phyloP scores from a whole-genome alignment of 139 green algal species.

The Auxenochlorella protothecoides region DNA sequence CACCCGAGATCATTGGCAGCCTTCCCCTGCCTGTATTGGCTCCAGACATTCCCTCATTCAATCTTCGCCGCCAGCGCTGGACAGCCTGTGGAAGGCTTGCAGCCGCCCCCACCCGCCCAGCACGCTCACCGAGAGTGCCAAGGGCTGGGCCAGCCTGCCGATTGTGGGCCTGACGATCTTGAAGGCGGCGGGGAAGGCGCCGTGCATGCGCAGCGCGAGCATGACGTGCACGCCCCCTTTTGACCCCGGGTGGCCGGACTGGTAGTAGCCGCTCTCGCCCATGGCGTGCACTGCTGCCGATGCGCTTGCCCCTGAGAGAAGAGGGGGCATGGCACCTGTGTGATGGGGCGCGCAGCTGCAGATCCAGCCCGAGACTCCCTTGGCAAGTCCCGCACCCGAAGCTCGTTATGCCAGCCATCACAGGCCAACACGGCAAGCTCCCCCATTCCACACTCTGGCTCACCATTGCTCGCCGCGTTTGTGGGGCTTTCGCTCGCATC shows the following conservation, averaged over 20 bases:
- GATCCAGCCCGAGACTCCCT: background rate
- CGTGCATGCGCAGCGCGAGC: slow-evolving; percentile 17
- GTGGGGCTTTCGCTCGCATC: too few species aligned
- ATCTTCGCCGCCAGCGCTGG: background rate
- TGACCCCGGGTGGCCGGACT: too few species aligned
- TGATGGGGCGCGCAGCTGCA: background rate
- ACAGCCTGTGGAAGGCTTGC: background rate
- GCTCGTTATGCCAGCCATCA: background rate
- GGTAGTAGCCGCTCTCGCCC: background rate
- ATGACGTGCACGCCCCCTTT: slow-evolving; percentile 7
- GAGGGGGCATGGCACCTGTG: background rate
- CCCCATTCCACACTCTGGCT: too few species aligned
- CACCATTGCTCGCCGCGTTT: too few species aligned
- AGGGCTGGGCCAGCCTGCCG: slow-evolving; percentile 3
- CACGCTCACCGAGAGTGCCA: slow-evolving; percentile 10
- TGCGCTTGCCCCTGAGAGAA: too few species aligned
- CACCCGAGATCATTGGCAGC: too few species aligned
- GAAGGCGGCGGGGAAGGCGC: slow-evolving; percentile 6
- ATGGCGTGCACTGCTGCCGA: background rate
- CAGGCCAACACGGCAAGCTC: too few species aligned
- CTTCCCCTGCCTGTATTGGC: too few species aligned
- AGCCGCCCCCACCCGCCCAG: too few species aligned
- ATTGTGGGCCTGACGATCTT: slow-evolving; percentile 15
- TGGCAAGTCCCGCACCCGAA: background rate
- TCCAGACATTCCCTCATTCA: background rate